Evolutionary conservation across 73 alveolate species (phyloP), one percentile per base, ranked within the genome.

Genomic region (Tetrahymena thermophila): DNA sequence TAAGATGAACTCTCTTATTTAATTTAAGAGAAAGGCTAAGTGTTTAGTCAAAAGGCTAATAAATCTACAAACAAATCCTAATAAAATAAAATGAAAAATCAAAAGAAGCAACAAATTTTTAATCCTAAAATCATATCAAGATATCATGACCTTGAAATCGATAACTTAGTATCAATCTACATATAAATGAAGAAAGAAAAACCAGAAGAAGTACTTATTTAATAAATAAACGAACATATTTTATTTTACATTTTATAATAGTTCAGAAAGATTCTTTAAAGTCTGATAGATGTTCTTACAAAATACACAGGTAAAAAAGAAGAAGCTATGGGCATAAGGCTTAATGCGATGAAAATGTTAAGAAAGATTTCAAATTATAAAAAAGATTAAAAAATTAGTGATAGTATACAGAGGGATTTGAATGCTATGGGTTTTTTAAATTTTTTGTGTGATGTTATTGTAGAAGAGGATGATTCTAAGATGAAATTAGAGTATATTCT

Each of bases 281-380:
- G 89, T 25, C n/a, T 71, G 31, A 71, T 71, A 11, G 89, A 71
- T 71, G 89, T 71, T 11, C 89, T 71, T 3, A 71, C 89, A 25
- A 71, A 71, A 13, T 71, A 71, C 23, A 71, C 89, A 3, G 89
- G 89, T 13, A 71, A 71, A 31, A 71, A 71, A 8, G 89, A 71
- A 0, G 89, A 71, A 31, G 89, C 89, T 71, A 71, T 71, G 89
- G 89, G 89, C 13, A 71, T 93, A 16, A 95, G 94, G 35, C 43
- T 95, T n/a, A 85, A 95, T 55, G 93, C 97, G 7, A 95, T 95
- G 43, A 95, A 85, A n/a, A 95, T 95, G 28, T 57, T 95, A n/a
- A 85, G 97, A 44, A 95, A 95, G 55, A 38, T 95, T n/a, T 95
- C 97, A 10, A 95, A 95, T 95, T 95, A 95, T 35, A 95, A 95